Evolutionary conservation across 1,284 basidiomycete genomes (phyloP).

Genomic region (Marasmius sp.): DNA sequence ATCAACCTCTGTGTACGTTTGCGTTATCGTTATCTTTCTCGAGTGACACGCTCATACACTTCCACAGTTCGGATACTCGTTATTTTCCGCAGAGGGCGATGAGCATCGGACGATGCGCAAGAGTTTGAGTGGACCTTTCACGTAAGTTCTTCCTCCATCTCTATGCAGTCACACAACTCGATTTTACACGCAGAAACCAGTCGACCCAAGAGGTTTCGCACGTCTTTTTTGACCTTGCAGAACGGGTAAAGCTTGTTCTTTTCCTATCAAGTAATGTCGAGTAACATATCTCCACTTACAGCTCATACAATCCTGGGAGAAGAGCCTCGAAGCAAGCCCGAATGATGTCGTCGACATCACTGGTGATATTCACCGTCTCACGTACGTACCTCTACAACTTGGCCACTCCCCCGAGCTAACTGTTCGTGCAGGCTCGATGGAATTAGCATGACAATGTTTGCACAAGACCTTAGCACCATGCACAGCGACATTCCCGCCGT

Average conservation of each 20-base stretch:
- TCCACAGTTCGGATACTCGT: background rate
- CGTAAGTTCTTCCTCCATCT: background rate
- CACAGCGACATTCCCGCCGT: background rate
- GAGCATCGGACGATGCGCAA: background rate
- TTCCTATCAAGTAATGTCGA: background rate
- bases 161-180: background rate
- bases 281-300: background rate
- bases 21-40: background rate
- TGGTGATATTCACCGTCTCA: background rate
- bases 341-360: background rate
- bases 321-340: background rate
- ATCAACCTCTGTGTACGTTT: background rate
- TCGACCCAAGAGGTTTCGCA: background rate
- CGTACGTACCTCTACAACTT: background rate
- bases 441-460: constrained; percentile 7
- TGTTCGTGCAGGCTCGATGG: background rate
- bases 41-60: background rate
- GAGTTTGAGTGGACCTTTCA: background rate
- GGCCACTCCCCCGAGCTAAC: background rate
- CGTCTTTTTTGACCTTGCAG: background rate
- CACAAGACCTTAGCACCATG: background rate
- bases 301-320: constrained; percentile 12
- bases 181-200: background rate
- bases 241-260: background rate
- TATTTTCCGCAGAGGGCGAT: background rate